Evolutionary conservation across 257 asterid species (phyloP), one percentile per base, ranked within the genome.

Genomic region (Solanum chaucha): DNA sequence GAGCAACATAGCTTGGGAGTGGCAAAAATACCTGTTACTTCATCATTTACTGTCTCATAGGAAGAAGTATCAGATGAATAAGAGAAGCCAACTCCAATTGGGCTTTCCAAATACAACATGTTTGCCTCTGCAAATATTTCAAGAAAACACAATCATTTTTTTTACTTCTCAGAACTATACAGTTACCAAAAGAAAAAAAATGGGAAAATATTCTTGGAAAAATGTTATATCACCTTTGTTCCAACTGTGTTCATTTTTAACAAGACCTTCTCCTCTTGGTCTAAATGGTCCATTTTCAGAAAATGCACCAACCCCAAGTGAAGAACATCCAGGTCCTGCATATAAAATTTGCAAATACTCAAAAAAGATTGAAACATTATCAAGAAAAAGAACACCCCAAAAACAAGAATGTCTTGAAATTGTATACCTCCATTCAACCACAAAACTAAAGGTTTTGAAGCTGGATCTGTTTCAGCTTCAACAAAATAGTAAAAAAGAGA

Each of bases 281-380:
- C 94, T 93, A 78, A 94, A 93, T 51, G 97, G 96, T 38, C 97
- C 97, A 90, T 94, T 93, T 92, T 94, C 96, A 89, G 96, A 94
- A 85, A 94, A 94, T 88, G 96, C 97, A 71, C 97, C 97, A 87
- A 94, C 95, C 26, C 97, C 97, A 90, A 93, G 89, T 38, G 96
- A 94, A 80, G 97, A 94, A 40, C 97, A 94, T 32, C 97, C 96
- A 85, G 96, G 97, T 74, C 97, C 97, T 94, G 88, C 89, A 88
- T 40, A 13, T 78, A 87, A 71, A 51, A 88, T 15, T 15, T 86
- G 12, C 58, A 86, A n/a, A 32, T 73, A 34, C 72, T 73, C 82
- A 86, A 44, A 30, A 86, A 77, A 77, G 35, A 5, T 75, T 40
- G 59, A n/a, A 75, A n/a, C 59, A n/a, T 40, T 40, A 14, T 44